These are phyloP conservation scores for Microdochium nivale DNA, from an alignment of 2,329 filamentous ascomycete species.

Conservation along the genomic window DNA sequence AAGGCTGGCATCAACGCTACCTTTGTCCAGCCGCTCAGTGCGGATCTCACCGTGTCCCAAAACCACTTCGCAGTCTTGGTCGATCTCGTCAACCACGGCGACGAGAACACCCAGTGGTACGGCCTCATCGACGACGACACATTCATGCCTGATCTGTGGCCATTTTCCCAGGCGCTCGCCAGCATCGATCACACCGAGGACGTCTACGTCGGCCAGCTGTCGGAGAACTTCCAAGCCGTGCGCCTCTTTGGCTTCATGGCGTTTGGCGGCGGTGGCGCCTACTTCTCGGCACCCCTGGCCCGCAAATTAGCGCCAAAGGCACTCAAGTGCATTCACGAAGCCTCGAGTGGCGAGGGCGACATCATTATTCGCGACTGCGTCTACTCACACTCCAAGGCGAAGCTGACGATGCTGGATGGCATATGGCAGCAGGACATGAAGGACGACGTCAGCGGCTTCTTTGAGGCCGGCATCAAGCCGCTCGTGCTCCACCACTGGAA, in stretches of 20 bases:
- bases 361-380: conserved; percentile 49
- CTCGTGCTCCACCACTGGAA: conserved; percentile 57
- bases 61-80: conserved; percentile 49
- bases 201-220: conserved; percentile 47
- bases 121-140: conserved; percentile 55
- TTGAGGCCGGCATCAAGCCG: conserved; percentile 44
- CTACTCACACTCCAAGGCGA: conserved; percentile 42
- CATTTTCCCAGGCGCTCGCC: conserved; percentile 35
- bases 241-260: conserved; percentile 48
- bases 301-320: conserved; percentile 35
- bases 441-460: conserved; percentile 48
- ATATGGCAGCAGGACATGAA: conserved; percentile 50
- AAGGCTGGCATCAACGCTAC: conserved; percentile 22
- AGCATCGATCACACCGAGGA: conserved; percentile 38
- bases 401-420: conserved; percentile 43
- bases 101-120: conserved; percentile 41
- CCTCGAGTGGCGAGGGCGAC: conserved; percentile 37
- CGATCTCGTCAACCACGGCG: conserved; percentile 35
- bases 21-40: conserved; percentile 23
- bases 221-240: conserved; percentile 45
- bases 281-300: conserved; percentile 45
- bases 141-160: conserved; percentile 48
- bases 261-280: conserved; percentile 52
- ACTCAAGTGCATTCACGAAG: conserved; percentile 37
- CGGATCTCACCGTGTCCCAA: conserved; percentile 33